Evolutionary conservation across 352 stramenopile species (phyloP).

Genomic region (Thraustochytrium sp.): DNA sequence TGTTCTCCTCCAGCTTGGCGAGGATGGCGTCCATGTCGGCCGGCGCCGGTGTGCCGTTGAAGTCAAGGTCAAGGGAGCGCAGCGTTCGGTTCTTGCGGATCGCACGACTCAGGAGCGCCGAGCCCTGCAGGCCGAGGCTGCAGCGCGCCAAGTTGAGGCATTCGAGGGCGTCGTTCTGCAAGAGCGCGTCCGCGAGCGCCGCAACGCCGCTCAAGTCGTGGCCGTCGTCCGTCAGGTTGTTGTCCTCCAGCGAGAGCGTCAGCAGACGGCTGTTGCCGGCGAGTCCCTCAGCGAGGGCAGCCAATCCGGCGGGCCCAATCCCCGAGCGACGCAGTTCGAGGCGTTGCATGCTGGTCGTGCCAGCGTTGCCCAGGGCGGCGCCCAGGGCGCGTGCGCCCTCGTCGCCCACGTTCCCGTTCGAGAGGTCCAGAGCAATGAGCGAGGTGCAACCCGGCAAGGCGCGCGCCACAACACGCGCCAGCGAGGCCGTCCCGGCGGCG

Average conservation of each 20-base stretch:
- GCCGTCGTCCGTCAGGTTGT: conserved; percentile 30
- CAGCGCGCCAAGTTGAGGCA: conserved; percentile 17
- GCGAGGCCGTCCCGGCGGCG: neutral
- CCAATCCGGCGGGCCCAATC: neutral
- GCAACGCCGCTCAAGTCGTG: conserved; percentile 6
- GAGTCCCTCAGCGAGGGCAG: neutral
- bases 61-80: conserved; percentile 9
- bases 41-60: neutral
- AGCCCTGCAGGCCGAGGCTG: conserved; percentile 16
- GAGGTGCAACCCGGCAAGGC: conserved; percentile 5
- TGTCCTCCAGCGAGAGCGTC: conserved; percentile 28
- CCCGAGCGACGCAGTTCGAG: conserved; percentile 4
- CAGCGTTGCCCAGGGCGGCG: neutral
- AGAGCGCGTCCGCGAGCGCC: neutral
- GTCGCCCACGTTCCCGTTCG: neutral
- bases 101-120: neutral
- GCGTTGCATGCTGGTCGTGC: neutral
- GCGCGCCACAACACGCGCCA: neutral
- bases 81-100: conserved; percentile 21
- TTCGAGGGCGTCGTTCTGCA: neutral
- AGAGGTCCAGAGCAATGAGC: conserved; percentile 34
- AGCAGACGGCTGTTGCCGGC: neutral
- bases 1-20: neutral
- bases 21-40: neutral
- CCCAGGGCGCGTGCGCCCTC: neutral